Evolutionary conservation across 1,284 basidiomycete genomes (phyloP).

Genomic region (Ustilago loliicola): DNA sequence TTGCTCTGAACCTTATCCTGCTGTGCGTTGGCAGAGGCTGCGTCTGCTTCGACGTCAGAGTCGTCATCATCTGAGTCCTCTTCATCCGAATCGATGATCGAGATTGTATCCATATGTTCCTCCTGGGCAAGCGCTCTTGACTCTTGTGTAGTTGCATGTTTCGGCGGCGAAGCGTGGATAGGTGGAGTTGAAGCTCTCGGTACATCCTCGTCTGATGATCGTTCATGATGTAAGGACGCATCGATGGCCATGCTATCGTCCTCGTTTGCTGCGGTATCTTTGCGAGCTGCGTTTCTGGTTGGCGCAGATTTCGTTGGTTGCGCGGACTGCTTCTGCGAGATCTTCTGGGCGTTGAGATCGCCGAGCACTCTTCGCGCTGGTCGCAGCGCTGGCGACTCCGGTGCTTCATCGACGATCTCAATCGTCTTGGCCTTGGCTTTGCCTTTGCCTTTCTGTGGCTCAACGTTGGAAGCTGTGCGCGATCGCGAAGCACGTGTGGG

Average conservation of each 20-base stretch:
- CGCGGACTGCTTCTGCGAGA: neutral
- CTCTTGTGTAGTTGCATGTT: conserved; percentile 1
- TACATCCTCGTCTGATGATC: conserved; percentile 14
- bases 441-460: conserved; percentile 33
- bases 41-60: conserved; percentile 13
- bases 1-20: neutral
- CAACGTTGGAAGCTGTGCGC: conserved; percentile 20
- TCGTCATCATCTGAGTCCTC: conserved; percentile 26
- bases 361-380: conserved; percentile 34
- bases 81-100: conserved; percentile 32
- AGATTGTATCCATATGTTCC: conserved; percentile 15
- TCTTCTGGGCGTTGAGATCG: conserved; percentile 34
- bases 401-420: conserved; percentile 8
- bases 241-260: conserved; percentile 49
- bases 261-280: conserved; percentile 10
- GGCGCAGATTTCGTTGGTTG: conserved; percentile 6
- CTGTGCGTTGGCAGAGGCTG: neutral
- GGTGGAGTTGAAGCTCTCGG: conserved; percentile 52
- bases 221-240: neutral
- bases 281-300: conserved; percentile 10
- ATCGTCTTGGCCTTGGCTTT: conserved; percentile 30
- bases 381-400: conserved; percentile 13
- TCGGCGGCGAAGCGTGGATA: conserved; percentile 18
- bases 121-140: neutral
- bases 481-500: conserved; percentile 27